These are phyloP conservation scores for Alternaria triticina DNA, from an alignment of 2,329 filamentous ascomycete species.

Conservation along the genomic window DNA sequence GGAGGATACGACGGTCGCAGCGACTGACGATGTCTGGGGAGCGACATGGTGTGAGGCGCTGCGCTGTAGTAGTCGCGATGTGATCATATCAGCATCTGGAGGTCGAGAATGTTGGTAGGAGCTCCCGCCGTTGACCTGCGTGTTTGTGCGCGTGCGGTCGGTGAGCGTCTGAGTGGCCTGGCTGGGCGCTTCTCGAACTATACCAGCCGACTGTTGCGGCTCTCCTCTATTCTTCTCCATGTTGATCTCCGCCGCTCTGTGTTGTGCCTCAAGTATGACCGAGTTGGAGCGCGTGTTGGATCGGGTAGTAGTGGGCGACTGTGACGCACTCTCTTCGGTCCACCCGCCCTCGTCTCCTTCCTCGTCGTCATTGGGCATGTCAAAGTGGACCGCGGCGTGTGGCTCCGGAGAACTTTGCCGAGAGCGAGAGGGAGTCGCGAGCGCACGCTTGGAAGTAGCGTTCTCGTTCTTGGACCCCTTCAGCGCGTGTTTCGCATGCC, in stretches of 20 bases:
- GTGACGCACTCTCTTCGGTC: constrained; percentile 52
- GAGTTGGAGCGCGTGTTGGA: constrained; percentile 51
- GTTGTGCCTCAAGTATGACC: constrained; percentile 44
- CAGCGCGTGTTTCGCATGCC: constrained; percentile 48
- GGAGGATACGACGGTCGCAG: constrained; percentile 57
- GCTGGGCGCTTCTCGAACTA: constrained; percentile 13
- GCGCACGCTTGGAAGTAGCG: constrained; percentile 36
- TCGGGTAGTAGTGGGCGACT: constrained; percentile 50
- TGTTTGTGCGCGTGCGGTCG: constrained; percentile 34
- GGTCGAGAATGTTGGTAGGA: constrained; percentile 45
- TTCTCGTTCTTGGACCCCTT: constrained; percentile 45
- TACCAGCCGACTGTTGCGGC: constrained; percentile 15
- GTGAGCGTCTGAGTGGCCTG: constrained; percentile 26
- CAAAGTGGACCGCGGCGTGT: constrained; percentile 51
- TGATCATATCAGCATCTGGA: constrained; percentile 69
- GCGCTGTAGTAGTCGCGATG: constrained; percentile 70
- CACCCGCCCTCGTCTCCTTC: constrained; percentile 47
- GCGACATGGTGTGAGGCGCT: constrained; percentile 67
- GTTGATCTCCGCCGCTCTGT: constrained; percentile 30
- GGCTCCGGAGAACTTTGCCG: constrained; percentile 44
- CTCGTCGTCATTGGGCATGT: constrained; percentile 41
- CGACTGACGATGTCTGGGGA: constrained; percentile 69
- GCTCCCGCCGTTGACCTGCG: constrained; percentile 38
- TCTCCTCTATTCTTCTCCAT: constrained; percentile 32
- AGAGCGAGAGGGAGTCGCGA: constrained; percentile 37